phyloP scores from a whole-genome alignment of 1,284 basidiomycete genomes.

The Heimioporus punctisporus region DNA sequence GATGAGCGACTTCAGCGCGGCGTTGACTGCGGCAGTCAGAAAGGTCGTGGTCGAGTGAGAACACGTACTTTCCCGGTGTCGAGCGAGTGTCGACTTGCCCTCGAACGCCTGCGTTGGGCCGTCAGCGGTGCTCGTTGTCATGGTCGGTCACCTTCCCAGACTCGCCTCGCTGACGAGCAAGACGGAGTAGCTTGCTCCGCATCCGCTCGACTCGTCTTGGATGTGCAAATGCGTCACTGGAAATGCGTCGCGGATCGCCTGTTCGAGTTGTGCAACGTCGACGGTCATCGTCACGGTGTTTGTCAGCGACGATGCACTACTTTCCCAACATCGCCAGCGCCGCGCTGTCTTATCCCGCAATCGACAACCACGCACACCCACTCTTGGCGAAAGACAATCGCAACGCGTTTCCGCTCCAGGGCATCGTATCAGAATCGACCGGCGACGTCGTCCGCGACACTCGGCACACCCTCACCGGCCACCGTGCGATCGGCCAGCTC shows the following conservation, averaged over 20 bases:
- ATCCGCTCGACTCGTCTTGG: slow-evolving; percentile 75
- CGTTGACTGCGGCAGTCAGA: slow-evolving; percentile 66
- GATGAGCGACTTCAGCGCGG: slow-evolving; percentile 71
- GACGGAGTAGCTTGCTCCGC: slow-evolving; percentile 75
- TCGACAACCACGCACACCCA: slow-evolving; percentile 81
- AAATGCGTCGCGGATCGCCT: slow-evolving; percentile 58
- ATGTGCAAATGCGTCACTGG: slow-evolving; percentile 69
- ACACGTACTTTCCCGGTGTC: slow-evolving; percentile 64
- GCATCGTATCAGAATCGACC: slow-evolving; percentile 63
- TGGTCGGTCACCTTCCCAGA: slow-evolving; percentile 5
- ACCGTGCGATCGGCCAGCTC: slow-evolving; percentile 58
- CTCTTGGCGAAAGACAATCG: slow-evolving; percentile 52
- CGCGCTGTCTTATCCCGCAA: slow-evolving; percentile 45
- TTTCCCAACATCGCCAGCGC: slow-evolving; percentile 34
- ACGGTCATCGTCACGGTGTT: slow-evolving; percentile 48
- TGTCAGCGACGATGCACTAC: slow-evolving; percentile 13
- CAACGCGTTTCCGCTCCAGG: slow-evolving; percentile 55
- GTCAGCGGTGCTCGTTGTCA: no score
- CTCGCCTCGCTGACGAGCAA: slow-evolving; percentile 74
- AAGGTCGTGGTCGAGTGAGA: background rate
- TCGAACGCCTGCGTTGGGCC: slow-evolving; percentile 59
- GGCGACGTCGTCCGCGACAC: slow-evolving; percentile 49
- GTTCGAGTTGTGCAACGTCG: slow-evolving; percentile 54
- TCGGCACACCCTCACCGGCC: slow-evolving; percentile 55
- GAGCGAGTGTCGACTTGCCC: slow-evolving; percentile 72